Evolutionary conservation across 2,329 filamentous ascomycete species (phyloP).

Genomic region (Moelleriella libera): DNA sequence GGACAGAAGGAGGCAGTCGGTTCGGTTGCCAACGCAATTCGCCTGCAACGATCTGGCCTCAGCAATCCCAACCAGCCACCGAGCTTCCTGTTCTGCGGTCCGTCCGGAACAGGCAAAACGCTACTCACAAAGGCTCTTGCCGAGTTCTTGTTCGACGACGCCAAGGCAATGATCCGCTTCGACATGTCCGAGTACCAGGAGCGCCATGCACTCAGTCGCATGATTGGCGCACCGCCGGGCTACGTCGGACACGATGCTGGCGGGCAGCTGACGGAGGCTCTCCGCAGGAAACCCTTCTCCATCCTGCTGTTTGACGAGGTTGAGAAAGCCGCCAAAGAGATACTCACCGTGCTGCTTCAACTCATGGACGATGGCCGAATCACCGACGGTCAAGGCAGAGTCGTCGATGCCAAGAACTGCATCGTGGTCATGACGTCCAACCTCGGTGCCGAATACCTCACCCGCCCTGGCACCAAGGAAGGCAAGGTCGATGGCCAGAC

Average conservation of each 20-base stretch:
- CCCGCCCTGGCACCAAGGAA: slow-evolving; percentile 61
- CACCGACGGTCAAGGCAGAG: slow-evolving; percentile 89
- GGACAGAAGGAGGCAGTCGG: slow-evolving; percentile 89
- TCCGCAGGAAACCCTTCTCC: slow-evolving; percentile 90
- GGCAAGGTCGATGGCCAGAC: slow-evolving; percentile 79
- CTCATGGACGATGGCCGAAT: slow-evolving; percentile 99
- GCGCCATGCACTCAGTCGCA: slow-evolving; percentile 82
- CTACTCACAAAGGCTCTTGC: slow-evolving; percentile 91
- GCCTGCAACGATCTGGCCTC: slow-evolving; percentile 86
- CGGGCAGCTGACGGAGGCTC: slow-evolving; percentile 86
- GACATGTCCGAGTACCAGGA: slow-evolving; percentile 99
- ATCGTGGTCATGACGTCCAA: slow-evolving; percentile 99
- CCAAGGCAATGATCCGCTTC: slow-evolving; percentile 96
- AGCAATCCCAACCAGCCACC: slow-evolving; percentile 93
- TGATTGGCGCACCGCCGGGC: slow-evolving; percentile 94
- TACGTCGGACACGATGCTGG: slow-evolving; percentile 96
- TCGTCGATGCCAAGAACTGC: slow-evolving; percentile 93
- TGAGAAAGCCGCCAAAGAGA: slow-evolving; percentile 96
- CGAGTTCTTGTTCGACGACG: slow-evolving; percentile 94
- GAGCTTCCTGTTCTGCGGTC: slow-evolving; percentile 97
- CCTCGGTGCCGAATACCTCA: slow-evolving; percentile 85
- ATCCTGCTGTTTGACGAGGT: slow-evolving; percentile 97
- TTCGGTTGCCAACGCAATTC: slow-evolving; percentile 90
- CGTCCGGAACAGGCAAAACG: slow-evolving; percentile 96
- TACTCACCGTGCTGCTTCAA: slow-evolving; percentile 92